Conservation (phyloP, 768 basidiomycete species). For the Tylopilus sp. region DNA sequence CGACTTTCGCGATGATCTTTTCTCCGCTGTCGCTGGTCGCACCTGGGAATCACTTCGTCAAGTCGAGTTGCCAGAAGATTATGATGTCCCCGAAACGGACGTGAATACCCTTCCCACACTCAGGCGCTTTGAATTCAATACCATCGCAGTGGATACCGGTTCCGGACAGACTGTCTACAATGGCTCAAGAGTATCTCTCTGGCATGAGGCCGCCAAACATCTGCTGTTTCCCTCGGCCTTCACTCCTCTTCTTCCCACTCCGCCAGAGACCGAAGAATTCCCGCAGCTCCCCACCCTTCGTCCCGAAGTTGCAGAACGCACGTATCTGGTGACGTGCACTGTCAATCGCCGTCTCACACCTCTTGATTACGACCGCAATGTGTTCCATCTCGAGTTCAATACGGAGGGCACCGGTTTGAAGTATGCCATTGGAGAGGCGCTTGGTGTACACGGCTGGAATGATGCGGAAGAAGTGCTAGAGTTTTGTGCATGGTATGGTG, state of each 20-base stretch:
- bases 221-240: slow-evolving; percentile 85
- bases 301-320: slow-evolving; percentile 85
- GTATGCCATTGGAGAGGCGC: slow-evolving; percentile 94
- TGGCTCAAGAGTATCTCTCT: slow-evolving; percentile 59
- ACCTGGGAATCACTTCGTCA: slow-evolving; percentile 69
- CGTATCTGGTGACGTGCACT: slow-evolving; percentile 88
- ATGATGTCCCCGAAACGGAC: slow-evolving; percentile 10
- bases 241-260: slow-evolving; percentile 42
- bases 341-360: slow-evolving; percentile 96
- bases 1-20: slow-evolving; percentile 35
- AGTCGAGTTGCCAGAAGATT: slow-evolving; percentile 39
- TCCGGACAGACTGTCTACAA: slow-evolving; percentile 56
- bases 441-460: slow-evolving; percentile 98
- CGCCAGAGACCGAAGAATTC: slow-evolving; percentile 38
- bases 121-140: slow-evolving; percentile 67
- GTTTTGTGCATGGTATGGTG: slow-evolving; percentile 91
- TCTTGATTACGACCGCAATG: slow-evolving; percentile 93
- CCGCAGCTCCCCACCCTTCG: slow-evolving; percentile 68
- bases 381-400: slow-evolving; percentile 97
- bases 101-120: slow-evolving; percentile 32
- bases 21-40: slow-evolving; percentile 51
- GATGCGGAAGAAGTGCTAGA: slow-evolving; percentile 82
- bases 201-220: slow-evolving; percentile 88
- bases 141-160: slow-evolving; percentile 64
- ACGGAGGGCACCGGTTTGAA: slow-evolving; percentile 88